Base-by-base conservation (phyloP, 306 rosid genomes). In the Cercis canadensis region DNA sequence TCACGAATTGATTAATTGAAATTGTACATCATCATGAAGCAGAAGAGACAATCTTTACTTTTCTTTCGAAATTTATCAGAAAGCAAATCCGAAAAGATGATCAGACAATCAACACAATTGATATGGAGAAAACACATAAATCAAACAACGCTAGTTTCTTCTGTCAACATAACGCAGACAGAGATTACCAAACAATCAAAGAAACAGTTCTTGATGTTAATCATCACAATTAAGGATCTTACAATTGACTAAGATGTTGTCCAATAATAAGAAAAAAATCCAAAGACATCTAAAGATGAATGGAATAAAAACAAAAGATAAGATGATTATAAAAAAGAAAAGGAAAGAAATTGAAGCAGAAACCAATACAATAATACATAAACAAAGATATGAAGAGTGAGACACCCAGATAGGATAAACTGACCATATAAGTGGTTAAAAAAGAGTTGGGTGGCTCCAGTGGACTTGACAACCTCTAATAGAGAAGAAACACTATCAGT, bases 401-500 rank as follows among this genome's bases (percentile, higher is more conserved):
- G 29, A 34, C 18, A 69, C 2, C 37, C 0, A 59, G 21, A 64
- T 8, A 14, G 21, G 40, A 62, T 6, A 53, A 46, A 83, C 93
- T 53, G n/a, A 93, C 99, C 99, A 55, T 95, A 95, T 78, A 95
- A 86, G 75, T 95, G 97, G 86, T 95, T 95, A 84, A 91, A 95
- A 70, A 91, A 86, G 75, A 95, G 82, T 73, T 89, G 99, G 59
- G 92, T 84, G 15, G 99, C 99, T 19, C 97, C 99, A 19, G 99
- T 91, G 52, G 90, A 78, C 66, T 83, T 81, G 51, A 92, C 57
- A 67, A 95, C 86, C 13, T 95, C 92, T 13, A 95, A 74, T 0
- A 95, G 84, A 79, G 99, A 80, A 82, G 99, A 91, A 81, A 91
- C 85, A 59, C 90, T 83, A 46, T 95, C 86, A 57, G 86, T 80